Conservation (phyloP, 257 asterid species). For the Solanum megistacrolobum region DNA sequence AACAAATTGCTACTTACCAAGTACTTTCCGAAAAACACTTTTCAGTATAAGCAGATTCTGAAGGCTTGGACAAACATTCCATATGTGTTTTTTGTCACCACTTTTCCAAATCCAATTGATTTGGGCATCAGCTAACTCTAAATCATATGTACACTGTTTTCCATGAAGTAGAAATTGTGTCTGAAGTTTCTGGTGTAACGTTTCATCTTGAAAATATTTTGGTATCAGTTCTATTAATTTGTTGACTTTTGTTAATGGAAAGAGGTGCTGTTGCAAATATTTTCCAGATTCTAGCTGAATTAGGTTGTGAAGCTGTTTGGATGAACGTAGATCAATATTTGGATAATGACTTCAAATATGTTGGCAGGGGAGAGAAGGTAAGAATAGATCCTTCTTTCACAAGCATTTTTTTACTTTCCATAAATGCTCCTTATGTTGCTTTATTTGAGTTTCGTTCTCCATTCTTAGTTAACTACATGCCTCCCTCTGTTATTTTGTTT, state of each 20-base stretch:
- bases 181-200: background rate
- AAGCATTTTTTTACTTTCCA: background rate
- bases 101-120: background rate
- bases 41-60: background rate
- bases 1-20: background rate
- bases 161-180: background rate
- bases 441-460: background rate
- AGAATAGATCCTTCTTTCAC: background rate
- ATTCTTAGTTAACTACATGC: background rate
- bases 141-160: background rate
- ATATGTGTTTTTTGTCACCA: background rate
- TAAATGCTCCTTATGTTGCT: background rate
- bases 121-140: background rate
- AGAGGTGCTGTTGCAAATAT: background rate
- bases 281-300: background rate
- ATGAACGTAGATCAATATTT: conserved; percentile 50
- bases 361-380: conserved; percentile 93
- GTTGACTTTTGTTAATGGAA: background rate
- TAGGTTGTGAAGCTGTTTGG: conserved; percentile 25
- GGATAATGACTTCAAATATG: conserved; percentile 75
- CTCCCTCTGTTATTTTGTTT: background rate
- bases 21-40: background rate
- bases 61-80: background rate
- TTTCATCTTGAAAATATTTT: background rate
- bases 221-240: background rate